These are phyloP conservation scores for Cicer arietinum DNA, from an alignment of 306 rosid genomes.

Conservation along the genomic window DNA sequence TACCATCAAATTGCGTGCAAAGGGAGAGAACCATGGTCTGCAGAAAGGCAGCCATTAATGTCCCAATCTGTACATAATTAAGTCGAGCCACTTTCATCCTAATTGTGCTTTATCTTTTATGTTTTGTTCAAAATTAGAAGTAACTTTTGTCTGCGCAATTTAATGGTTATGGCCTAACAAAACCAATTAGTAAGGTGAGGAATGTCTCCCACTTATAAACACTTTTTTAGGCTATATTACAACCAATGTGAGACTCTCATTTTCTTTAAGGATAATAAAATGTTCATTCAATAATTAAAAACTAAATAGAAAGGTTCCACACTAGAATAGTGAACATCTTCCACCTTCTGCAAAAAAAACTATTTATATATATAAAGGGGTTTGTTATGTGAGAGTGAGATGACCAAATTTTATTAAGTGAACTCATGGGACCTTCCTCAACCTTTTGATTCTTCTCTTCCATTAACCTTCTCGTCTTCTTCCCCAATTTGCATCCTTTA, in stretches of 20 bases:
- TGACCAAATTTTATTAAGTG: too few relatives aligned
- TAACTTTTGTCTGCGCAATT: neutral
- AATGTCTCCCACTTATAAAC: too few relatives aligned
- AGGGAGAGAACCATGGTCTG: conserved; percentile 14
- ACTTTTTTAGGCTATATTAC: too few relatives aligned
- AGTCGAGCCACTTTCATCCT: conserved; percentile 14
- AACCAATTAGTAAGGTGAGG: neutral
- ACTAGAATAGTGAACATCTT: conserved; percentile 15
- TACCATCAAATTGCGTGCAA: conserved; percentile 5
- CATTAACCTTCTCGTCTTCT: too few relatives aligned
- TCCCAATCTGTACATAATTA: neutral
- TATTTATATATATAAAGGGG: neutral
- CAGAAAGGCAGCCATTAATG: conserved; percentile 30
- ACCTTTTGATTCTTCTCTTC: too few relatives aligned
- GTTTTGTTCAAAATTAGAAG: neutral
- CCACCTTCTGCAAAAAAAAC: neutral
- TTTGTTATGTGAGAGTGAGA: too few relatives aligned
- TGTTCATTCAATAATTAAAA: neutral
- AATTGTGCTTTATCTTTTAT: conserved; percentile 6
- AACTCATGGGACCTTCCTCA: too few relatives aligned
- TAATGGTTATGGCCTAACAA: neutral
- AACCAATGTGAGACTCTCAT: neutral
- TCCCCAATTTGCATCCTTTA: too few relatives aligned
- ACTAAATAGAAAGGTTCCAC: neutral
- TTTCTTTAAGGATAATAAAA: conserved; percentile 1